Evolutionary conservation across 2,329 filamentous ascomycete species (phyloP).

Genomic region (Talaromyces sp.): DNA sequence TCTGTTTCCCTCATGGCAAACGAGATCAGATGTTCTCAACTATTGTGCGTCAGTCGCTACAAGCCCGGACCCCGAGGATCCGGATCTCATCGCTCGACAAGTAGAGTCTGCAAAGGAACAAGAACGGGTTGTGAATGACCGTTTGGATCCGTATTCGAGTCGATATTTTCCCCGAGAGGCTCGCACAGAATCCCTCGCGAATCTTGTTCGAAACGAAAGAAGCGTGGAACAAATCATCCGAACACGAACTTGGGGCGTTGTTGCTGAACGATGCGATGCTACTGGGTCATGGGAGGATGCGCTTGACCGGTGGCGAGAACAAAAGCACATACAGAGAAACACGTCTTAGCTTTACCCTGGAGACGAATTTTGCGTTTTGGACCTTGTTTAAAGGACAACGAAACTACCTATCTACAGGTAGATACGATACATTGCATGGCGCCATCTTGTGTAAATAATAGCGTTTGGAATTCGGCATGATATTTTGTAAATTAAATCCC

Average conservation of each 20-base stretch:
- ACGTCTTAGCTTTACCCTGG: background rate
- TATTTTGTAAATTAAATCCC: background rate
- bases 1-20: slow-evolving; percentile 84
- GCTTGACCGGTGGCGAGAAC: slow-evolving; percentile 55
- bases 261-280: slow-evolving; percentile 67
- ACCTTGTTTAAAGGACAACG: background rate
- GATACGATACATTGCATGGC: slow-evolving; percentile 8
- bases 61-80: slow-evolving; percentile 80
- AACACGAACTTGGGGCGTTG: slow-evolving; percentile 71
- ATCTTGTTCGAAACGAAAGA: slow-evolving; percentile 64
- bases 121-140: slow-evolving; percentile 75
- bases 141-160: slow-evolving; percentile 84
- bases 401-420: slow-evolving; percentile 2
- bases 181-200: slow-evolving; percentile 72
- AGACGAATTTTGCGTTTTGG: background rate
- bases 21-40: slow-evolving; percentile 72
- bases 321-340: background rate
- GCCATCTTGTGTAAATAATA: slow-evolving; percentile 1
- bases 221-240: slow-evolving; percentile 73
- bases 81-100: slow-evolving; percentile 65
- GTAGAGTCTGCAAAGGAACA: slow-evolving; percentile 65
- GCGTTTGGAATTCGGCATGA: background rate
- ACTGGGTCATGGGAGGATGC: slow-evolving; percentile 61
- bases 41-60: slow-evolving; percentile 89
- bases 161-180: slow-evolving; percentile 72